These are phyloP conservation scores for Leccinum pachyderme DNA, from an alignment of 1,284 basidiomycete species.

Conservation along the genomic window DNA sequence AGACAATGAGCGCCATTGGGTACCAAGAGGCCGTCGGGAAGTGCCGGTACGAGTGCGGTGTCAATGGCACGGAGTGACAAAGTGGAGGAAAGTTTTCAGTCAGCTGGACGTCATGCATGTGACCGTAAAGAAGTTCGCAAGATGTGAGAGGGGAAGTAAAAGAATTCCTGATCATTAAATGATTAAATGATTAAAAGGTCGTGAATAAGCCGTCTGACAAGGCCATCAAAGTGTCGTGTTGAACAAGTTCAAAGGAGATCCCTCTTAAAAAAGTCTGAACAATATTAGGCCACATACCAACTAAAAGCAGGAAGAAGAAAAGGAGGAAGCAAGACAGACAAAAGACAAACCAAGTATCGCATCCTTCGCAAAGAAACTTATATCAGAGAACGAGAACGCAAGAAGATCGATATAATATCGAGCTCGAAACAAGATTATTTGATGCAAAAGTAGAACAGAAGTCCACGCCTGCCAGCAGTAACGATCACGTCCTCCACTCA, in stretches of 20 bases:
- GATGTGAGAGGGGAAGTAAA: not conserved
- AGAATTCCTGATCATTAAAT: not conserved
- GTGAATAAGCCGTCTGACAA: not conserved
- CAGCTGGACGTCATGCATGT: not conserved
- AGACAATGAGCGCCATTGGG: not conserved
- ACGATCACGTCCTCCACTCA: constrained; percentile 2
- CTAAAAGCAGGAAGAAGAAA: not conserved
- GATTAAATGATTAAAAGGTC: not conserved
- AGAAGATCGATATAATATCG: constrained; percentile 4
- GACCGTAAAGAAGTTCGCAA: not conserved
- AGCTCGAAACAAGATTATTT: not conserved
- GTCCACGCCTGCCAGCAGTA: not conserved
- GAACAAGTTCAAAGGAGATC: not conserved
- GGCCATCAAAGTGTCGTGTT: not conserved
- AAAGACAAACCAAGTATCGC: not conserved
- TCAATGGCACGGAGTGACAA: not conserved
- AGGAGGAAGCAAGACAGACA: not conserved
- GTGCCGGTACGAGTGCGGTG: not conserved
- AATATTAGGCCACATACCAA: not conserved
- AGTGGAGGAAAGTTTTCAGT: not conserved
- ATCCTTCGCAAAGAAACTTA: not conserved
- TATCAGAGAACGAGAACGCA: not conserved
- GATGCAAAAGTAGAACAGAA: not conserved
- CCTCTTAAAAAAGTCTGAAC: not conserved
- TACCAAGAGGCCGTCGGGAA: not conserved